Evolutionary conservation across 768 basidiomycete genomes (phyloP).

Genomic region (Gloeophyllum trabeum): DNA sequence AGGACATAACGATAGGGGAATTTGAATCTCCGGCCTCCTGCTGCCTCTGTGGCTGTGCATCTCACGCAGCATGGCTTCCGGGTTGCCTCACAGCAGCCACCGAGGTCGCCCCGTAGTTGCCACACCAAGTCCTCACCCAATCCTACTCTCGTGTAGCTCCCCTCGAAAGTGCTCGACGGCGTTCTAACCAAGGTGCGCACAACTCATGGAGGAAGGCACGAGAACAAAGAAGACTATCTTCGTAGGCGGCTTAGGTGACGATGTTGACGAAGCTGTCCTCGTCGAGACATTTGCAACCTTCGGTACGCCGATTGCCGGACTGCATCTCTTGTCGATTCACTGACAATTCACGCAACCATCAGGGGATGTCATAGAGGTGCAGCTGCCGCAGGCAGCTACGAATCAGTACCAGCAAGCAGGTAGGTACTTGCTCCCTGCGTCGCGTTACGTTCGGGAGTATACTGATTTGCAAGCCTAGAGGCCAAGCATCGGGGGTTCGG

Average conservation of each 20-base stretch:
- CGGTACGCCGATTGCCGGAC: constrained; percentile 39
- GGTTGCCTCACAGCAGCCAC: too few relatives aligned
- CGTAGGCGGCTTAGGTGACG: constrained; percentile 73
- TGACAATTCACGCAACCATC: constrained; percentile 7
- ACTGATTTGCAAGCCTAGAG: too few relatives aligned
- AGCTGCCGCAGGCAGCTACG: constrained; percentile 71
- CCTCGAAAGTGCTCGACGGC: too few relatives aligned
- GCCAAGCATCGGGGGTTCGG: constrained; percentile 89
- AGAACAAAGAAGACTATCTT: constrained; percentile 82
- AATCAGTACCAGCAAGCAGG: constrained; percentile 56
- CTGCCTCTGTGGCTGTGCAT: too few relatives aligned
- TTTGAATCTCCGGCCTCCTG: too few relatives aligned
- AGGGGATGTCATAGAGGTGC: constrained; percentile 92
- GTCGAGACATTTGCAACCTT: constrained; percentile 81
- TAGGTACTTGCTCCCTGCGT: too few relatives aligned
- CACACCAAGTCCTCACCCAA: too few relatives aligned
- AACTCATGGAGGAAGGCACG: constrained; percentile 70
- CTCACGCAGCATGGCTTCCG: too few relatives aligned
- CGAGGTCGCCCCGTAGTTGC: too few relatives aligned
- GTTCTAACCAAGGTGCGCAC: too few relatives aligned
- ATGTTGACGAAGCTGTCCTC: constrained; percentile 69
- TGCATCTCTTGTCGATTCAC: constrained; percentile 1
- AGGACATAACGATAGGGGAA: too few relatives aligned
- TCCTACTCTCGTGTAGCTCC: too few relatives aligned
- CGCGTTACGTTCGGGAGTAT: constrained; percentile 1